phyloP scores from a whole-genome alignment of 257 asterid genomes.

The Craterostigma plantagineum region DNA sequence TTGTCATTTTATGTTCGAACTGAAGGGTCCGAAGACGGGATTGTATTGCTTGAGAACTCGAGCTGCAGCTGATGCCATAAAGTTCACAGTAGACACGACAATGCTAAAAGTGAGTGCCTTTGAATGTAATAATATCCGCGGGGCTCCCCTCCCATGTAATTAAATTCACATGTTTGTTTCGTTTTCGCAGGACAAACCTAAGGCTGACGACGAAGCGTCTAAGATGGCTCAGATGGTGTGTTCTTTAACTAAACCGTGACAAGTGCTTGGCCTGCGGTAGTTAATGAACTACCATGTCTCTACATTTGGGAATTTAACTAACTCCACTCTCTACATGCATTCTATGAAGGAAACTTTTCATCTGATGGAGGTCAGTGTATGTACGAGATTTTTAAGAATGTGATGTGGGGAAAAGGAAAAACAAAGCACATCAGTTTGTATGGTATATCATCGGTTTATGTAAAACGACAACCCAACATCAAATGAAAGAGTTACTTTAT shows the following conservation, averaged over 20 bases:
- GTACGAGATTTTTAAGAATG: too few relatives aligned
- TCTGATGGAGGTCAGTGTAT: too few relatives aligned
- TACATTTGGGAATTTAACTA: too few relatives aligned
- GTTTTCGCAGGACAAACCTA: slow-evolving; percentile 17
- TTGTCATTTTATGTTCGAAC: not conserved
- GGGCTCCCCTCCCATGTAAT: not conserved
- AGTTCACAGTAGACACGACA: slow-evolving; percentile 76
- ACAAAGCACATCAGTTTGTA: too few relatives aligned
- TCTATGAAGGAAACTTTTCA: too few relatives aligned
- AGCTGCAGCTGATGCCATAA: slow-evolving; percentile 92
- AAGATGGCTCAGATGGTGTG: slow-evolving; percentile 76
- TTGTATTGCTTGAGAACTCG: slow-evolving; percentile 87
- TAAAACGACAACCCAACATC: too few relatives aligned
- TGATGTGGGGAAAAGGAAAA: too few relatives aligned
- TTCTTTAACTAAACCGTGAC: slow-evolving; percentile 59
- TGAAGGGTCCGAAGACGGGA: slow-evolving; percentile 80
- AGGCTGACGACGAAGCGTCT: slow-evolving; percentile 24
- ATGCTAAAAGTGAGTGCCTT: slow-evolving; percentile 33
- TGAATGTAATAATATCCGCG: not conserved
- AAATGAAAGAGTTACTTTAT: too few relatives aligned
- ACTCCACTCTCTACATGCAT: too few relatives aligned
- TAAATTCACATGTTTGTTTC: not conserved
- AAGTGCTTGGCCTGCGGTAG: slow-evolving; percentile 90
- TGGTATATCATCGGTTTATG: too few relatives aligned
- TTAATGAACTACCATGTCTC: slow-evolving; percentile 12